A percentile compares a stretch with the other conserved stretches of the same genome.
Conservation (phyloP, 768 basidiomycete genomes). For the Calocybe cyanea region DNA sequence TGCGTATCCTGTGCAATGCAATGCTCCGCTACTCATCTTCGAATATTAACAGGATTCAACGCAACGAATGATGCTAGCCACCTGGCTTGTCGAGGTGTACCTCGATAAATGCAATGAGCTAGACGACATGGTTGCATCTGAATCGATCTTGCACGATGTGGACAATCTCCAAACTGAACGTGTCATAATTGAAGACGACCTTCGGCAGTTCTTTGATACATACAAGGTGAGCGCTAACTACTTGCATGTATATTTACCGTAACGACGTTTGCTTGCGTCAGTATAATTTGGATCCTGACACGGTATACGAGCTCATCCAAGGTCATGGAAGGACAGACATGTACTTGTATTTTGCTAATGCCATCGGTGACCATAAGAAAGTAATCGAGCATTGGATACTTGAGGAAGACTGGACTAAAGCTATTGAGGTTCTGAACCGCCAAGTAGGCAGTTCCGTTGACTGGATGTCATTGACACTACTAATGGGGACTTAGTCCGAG, state of each 20-base stretch:
- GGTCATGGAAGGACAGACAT: slow-evolving; percentile 92
- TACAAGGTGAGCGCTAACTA: slow-evolving; percentile 64
- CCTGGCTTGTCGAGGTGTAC: slow-evolving; percentile 97
- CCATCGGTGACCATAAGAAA: slow-evolving; percentile 76
- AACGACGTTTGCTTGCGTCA: slow-evolving; percentile 24
- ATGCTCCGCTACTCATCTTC: neutral
- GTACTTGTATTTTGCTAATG: slow-evolving; percentile 83
- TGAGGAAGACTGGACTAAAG: slow-evolving; percentile 89
- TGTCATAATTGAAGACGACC: slow-evolving; percentile 84
- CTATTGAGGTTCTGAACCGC: slow-evolving; percentile 84
- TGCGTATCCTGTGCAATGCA: slow-evolving; percentile 32
- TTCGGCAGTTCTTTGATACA: slow-evolving; percentile 88
- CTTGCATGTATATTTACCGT: neutral
- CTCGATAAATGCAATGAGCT: slow-evolving; percentile 95
- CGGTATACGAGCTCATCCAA: slow-evolving; percentile 90
- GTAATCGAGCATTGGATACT: slow-evolving; percentile 91
- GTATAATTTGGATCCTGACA: slow-evolving; percentile 80
- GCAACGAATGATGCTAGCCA: slow-evolving; percentile 96
- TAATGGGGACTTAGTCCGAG: slow-evolving; percentile 49
- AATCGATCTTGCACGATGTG: slow-evolving; percentile 74
- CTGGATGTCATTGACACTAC: slow-evolving; percentile 5
- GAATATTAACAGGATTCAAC: slow-evolving; percentile 65
- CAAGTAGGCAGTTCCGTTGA: slow-evolving; percentile 54
- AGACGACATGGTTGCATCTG: slow-evolving; percentile 90
- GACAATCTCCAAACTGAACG: slow-evolving; percentile 83